phyloP scores from a whole-genome alignment of 495 filamentous ascomycete species.

The Xylaria venustula region DNA sequence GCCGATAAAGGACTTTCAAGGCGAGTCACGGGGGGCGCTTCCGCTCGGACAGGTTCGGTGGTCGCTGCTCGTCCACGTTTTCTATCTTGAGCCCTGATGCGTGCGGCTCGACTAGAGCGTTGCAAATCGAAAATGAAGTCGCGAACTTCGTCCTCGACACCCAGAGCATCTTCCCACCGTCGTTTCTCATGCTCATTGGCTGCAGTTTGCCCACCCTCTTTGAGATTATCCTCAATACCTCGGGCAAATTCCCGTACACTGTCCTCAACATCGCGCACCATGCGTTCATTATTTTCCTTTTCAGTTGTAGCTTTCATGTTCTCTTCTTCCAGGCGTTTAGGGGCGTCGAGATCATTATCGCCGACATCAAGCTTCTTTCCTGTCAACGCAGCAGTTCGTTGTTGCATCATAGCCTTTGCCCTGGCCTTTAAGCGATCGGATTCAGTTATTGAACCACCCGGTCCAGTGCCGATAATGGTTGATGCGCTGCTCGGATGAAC shows the following conservation, averaged over 20 bases:
- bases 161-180: slow-evolving; percentile 94
- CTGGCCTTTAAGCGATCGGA: slow-evolving; percentile 91
- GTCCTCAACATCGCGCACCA: slow-evolving; percentile 96
- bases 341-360: slow-evolving; percentile 70
- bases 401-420: slow-evolving; percentile 97
- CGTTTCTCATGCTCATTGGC: slow-evolving; percentile 80
- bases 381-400: slow-evolving; percentile 86
- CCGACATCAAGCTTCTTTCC: slow-evolving; percentile 68
- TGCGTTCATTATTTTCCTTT: slow-evolving; percentile 88
- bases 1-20: slow-evolving; percentile 39
- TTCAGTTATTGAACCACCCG: slow-evolving; percentile 88
- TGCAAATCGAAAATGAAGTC: slow-evolving; percentile 98
- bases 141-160: slow-evolving; percentile 92
- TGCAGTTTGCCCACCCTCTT: slow-evolving; percentile 70
- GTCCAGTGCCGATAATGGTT: slow-evolving; percentile 89
- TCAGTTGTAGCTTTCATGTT: slow-evolving; percentile 76
- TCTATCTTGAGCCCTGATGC: slow-evolving; percentile 68
- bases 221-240: slow-evolving; percentile 80
- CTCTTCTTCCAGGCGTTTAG: slow-evolving; percentile 84
- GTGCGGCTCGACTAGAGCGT: slow-evolving; percentile 72
- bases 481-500: slow-evolving; percentile 79
- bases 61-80: slow-evolving; percentile 44
- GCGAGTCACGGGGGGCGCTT: slow-evolving; percentile 39
- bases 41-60: slow-evolving; percentile 43
- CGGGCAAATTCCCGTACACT: slow-evolving; percentile 87